Conservation (phyloP, 352 stramenopile genomes). For the Globisporangium viniferum region DNA sequence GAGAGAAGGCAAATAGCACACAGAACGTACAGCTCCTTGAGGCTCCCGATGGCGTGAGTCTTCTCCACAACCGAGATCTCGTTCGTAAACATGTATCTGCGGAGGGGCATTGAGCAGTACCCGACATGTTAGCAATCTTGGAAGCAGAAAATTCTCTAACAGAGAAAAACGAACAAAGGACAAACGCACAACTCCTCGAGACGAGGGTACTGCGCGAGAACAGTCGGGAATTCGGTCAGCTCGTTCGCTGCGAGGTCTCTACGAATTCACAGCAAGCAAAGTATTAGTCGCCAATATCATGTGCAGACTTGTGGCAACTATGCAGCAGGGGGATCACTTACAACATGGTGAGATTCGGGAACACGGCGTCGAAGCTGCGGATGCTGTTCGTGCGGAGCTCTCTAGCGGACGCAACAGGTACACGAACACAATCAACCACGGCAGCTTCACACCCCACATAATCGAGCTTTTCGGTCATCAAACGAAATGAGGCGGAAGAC, state of each 20-base stretch:
- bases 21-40: conserved; percentile 21
- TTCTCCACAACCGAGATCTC: conserved; percentile 18
- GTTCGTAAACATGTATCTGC: neutral
- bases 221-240: neutral
- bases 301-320: neutral
- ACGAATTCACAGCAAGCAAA: neutral
- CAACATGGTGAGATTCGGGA: neutral
- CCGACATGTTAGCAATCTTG: neutral
- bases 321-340: neutral
- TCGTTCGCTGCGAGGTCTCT: conserved; percentile 3
- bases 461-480: no score
- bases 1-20: neutral
- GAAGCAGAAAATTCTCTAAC: neutral
- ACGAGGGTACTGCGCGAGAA: neutral
- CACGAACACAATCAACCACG: no score
- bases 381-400: neutral
- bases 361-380: neutral
- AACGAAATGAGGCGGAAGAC: no score
- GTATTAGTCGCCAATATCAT: neutral
- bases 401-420: neutral
- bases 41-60: conserved; percentile 8
- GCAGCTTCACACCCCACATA: no score
- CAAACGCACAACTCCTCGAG: neutral
- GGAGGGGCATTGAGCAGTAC: neutral
- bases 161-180: no score